Conservation (phyloP, 768 basidiomycete species). For the Cytidiella melzeri region DNA sequence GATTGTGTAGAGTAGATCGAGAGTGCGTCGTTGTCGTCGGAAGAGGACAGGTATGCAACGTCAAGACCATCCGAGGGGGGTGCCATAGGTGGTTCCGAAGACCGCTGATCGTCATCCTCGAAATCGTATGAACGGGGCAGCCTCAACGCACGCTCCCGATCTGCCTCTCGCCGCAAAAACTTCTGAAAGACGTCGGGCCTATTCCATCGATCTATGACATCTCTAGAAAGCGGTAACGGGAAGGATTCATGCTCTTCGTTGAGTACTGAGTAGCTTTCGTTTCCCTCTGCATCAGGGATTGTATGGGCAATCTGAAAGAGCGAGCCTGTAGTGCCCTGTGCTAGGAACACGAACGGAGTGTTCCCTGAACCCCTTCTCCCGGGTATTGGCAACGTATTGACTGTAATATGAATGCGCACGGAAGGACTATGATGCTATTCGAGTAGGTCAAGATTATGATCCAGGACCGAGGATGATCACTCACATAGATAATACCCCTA, state of each 20-base stretch:
- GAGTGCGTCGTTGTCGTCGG: neutral
- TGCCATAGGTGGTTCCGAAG: conserved; percentile 1
- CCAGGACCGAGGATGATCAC: conserved; percentile 19
- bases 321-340: conserved; percentile 24
- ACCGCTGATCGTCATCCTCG: conserved; percentile 10
- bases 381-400: conserved; percentile 47
- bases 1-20: conserved; percentile 4
- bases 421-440: conserved; percentile 46
- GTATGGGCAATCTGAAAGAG: conserved; percentile 20
- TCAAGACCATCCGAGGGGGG: conserved; percentile 5
- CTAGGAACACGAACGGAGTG: conserved; percentile 53
- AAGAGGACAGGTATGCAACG: neutral
- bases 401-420: conserved; percentile 56
- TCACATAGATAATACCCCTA: conserved; percentile 57
- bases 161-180: conserved; percentile 22
- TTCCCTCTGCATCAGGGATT: conserved; percentile 6
- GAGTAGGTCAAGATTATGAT: neutral
- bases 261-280: neutral
- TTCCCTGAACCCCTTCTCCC: conserved; percentile 54
- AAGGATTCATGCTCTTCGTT: neutral
- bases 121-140: neutral
- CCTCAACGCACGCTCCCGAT: conserved; percentile 15
- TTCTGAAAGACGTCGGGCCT: conserved; percentile 18
- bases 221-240: neutral
- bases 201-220: conserved; percentile 25